phyloP scores from a whole-genome alignment of 495 filamentous ascomycete genomes.

The Neurospora pannonica region DNA sequence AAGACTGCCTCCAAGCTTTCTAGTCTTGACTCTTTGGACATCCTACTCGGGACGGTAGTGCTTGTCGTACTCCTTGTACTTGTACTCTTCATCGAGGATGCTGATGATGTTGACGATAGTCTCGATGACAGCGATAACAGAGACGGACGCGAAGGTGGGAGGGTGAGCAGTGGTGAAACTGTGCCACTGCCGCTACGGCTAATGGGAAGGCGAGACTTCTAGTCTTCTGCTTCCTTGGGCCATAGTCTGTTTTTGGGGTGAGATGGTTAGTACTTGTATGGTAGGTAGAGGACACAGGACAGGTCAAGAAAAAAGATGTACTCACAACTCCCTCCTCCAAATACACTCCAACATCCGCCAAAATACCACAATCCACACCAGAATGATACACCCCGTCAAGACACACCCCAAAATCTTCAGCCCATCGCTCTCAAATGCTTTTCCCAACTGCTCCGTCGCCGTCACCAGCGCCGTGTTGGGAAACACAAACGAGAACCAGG shows the following conservation, averaged over 20 bases:
- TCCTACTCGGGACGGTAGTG: not conserved
- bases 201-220: slow-evolving; percentile 1
- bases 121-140: not conserved
- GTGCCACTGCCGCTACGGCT: not conserved
- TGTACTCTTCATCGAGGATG: not conserved
- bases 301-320: not conserved
- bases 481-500: slow-evolving; percentile 82
- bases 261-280: not conserved
- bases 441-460: slow-evolving; percentile 63
- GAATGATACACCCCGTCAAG: slow-evolving; percentile 49
- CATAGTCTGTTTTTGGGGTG: slow-evolving; percentile 11
- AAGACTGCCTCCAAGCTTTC: not conserved
- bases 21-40: not conserved
- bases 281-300: not conserved
- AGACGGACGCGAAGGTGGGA: not conserved
- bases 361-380: slow-evolving; percentile 65
- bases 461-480: slow-evolving; percentile 70
- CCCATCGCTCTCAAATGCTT: slow-evolving; percentile 48
- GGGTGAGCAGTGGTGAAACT: not conserved
- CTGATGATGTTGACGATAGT: not conserved
- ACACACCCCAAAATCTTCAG: slow-evolving; percentile 62
- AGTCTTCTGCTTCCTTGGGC: slow-evolving; percentile 20
- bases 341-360: slow-evolving; percentile 63
- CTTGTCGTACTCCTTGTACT: not conserved
- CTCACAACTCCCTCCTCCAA: slow-evolving; percentile 39